phyloP scores from a whole-genome alignment of 2,329 filamentous ascomycete genomes.

The Fusarium nelsonii region DNA sequence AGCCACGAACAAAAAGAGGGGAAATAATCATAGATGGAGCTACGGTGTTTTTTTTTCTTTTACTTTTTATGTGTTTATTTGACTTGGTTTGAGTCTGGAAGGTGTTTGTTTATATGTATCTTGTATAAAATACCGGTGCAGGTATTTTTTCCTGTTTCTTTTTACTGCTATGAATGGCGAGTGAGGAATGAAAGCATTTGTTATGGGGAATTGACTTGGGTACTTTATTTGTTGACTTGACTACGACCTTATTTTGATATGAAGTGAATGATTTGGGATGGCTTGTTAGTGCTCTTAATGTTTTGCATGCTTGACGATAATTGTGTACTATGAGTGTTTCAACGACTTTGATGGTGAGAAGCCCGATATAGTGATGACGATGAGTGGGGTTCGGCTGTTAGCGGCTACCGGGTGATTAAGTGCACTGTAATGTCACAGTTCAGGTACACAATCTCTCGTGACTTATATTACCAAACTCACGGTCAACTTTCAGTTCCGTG shows the following conservation, averaged over 20 bases:
- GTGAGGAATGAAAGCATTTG: constrained; percentile 17
- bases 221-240: neutral
- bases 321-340: too few relatives aligned
- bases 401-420: neutral
- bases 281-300: too few relatives aligned
- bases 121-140: constrained; percentile 41
- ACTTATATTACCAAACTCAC: neutral
- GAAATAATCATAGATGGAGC: constrained; percentile 38
- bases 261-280: neutral
- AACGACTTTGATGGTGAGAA: neutral
- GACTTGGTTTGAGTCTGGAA: constrained; percentile 10
- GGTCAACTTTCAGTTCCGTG: too few relatives aligned
- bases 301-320: too few relatives aligned
- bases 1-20: constrained; percentile 7
- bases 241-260: accelerated
- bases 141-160: constrained; percentile 19
- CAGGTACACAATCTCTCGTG: neutral
- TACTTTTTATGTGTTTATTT: neutral
- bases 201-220: constrained; percentile 26
- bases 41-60: constrained; percentile 40
- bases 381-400: neutral
- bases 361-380: neutral
- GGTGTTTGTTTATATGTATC: constrained; percentile 16
- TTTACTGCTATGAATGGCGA: constrained; percentile 23
- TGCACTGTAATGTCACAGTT: neutral